A percentile compares a stretch with the other conserved stretches of the same genome.
phyloP scores from a whole-genome alignment of 768 basidiomycete genomes.

The Mycena epipterygia region DNA sequence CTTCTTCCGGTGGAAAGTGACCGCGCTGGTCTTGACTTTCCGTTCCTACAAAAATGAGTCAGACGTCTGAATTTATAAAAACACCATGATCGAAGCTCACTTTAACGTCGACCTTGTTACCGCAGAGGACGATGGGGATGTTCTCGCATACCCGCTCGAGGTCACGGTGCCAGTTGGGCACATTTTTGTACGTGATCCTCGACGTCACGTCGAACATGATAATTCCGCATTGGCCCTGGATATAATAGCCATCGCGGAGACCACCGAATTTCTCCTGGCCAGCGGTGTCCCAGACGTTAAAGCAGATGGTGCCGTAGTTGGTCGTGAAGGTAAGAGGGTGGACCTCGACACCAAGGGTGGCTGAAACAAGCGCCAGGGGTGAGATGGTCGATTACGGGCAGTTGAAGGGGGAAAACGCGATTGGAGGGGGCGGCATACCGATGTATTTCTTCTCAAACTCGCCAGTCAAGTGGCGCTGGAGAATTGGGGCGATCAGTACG shows the following conservation, averaged over 20 bases:
- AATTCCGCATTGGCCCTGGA: constrained; percentile 99
- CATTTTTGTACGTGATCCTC: constrained; percentile 99
- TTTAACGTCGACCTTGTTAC: constrained; percentile 99
- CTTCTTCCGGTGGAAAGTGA: constrained; percentile 99
- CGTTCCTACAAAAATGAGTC: constrained; percentile 77
- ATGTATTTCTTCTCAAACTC: constrained; percentile 99
- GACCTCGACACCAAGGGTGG: constrained; percentile 99
- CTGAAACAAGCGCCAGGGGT: constrained; percentile 57
- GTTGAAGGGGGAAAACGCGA: constrained; percentile 29
- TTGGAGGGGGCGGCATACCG: constrained; percentile 65
- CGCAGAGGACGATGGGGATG: constrained; percentile 99
- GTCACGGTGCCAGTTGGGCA: constrained; percentile 99
- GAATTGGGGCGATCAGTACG: constrained; percentile 63
- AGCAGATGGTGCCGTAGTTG: constrained; percentile 99
- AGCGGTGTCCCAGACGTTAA: constrained; percentile 99
- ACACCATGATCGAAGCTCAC: constrained; percentile 57
- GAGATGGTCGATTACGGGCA: constrained; percentile 38
- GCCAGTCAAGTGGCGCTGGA: constrained; percentile 96
- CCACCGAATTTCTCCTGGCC: constrained; percentile 99
- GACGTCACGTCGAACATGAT: constrained; percentile 99
- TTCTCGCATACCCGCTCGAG: constrained; percentile 99
- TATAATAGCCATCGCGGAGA: constrained; percentile 96
- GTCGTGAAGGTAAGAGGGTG: constrained; percentile 96
- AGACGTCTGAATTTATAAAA: constrained; percentile 18
- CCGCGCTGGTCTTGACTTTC: constrained; percentile 98